Percentiles rank a stretch among this genome's conserved stretches.
These are phyloP conservation scores for Globisporangium canariense DNA, from an alignment of 352 stramenopile species.

Conservation along the genomic window DNA sequence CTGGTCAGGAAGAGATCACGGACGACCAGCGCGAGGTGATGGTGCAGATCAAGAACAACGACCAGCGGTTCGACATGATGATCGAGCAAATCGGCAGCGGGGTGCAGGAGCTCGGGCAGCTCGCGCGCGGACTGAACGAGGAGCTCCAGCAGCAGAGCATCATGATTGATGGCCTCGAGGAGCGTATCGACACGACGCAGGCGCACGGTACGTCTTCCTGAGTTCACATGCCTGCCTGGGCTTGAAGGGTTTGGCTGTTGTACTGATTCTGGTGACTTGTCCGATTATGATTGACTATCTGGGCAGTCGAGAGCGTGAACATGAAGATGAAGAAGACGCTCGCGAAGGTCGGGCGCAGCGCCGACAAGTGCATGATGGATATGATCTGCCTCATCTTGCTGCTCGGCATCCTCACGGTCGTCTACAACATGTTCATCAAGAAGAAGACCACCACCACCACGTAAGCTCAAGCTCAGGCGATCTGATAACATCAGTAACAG, in stretches of 20 bases:
- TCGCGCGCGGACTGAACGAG: constrained; percentile 76
- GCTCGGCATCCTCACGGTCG: constrained; percentile 76
- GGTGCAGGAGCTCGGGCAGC: constrained; percentile 72
- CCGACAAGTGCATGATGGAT: constrained; percentile 88
- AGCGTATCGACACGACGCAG: constrained; percentile 77
- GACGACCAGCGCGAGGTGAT: constrained; percentile 64
- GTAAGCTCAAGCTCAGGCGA: background rate
- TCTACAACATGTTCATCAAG: constrained; percentile 91
- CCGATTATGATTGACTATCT: background rate
- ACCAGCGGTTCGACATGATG: constrained; percentile 82
- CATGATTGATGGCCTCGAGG: constrained; percentile 82
- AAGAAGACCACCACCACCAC: constrained; percentile 23
- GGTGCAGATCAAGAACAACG: constrained; percentile 76
- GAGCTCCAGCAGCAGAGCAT: constrained; percentile 85
- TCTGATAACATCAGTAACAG: background rate
- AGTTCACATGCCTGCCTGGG: background rate
- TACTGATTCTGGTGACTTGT: background rate
- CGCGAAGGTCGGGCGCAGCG: constrained; percentile 59
- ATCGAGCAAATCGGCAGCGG: constrained; percentile 83
- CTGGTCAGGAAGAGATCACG: constrained; percentile 53
- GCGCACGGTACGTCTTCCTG: constrained; percentile 45
- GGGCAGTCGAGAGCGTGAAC: constrained; percentile 77
- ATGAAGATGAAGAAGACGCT: constrained; percentile 86
- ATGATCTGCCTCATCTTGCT: constrained; percentile 88
- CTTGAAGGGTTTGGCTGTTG: background rate